Evolutionary conservation across 2,329 filamentous ascomycete genomes (phyloP).

Genomic region (Neonectria coccinea): DNA sequence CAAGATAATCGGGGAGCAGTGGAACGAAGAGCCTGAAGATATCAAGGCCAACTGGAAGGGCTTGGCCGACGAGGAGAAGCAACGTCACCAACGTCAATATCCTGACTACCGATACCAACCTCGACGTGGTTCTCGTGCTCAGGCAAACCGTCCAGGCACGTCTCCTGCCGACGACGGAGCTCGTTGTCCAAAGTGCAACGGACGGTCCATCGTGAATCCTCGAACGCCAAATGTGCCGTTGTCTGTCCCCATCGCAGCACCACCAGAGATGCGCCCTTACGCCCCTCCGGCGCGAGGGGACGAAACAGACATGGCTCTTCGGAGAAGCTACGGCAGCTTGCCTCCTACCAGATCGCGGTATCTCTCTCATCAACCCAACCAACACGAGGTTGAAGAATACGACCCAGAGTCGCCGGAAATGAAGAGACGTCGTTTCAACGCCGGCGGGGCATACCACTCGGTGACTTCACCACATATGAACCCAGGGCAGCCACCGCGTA

Average conservation of each 20-base stretch:
- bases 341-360: slow-evolving; percentile 40
- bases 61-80: slow-evolving; percentile 93
- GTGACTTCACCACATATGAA: slow-evolving; percentile 33
- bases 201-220: slow-evolving; percentile 72
- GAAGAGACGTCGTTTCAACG: slow-evolving; percentile 73
- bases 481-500: slow-evolving; percentile 30
- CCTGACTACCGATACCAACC: slow-evolving; percentile 96
- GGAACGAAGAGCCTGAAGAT: slow-evolving; percentile 80
- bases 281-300: slow-evolving; percentile 36
- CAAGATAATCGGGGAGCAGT: slow-evolving; percentile 95
- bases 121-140: slow-evolving; percentile 65
- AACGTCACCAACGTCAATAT: slow-evolving; percentile 87
- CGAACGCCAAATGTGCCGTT: slow-evolving; percentile 67
- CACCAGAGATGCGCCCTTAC: slow-evolving; percentile 39
- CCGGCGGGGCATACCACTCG: slow-evolving; percentile 50
- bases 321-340: slow-evolving; percentile 45
- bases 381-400: slow-evolving; percentile 52
- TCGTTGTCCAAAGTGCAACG: slow-evolving; percentile 78
- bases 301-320: slow-evolving; percentile 43
- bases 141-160: slow-evolving; percentile 48
- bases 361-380: slow-evolving; percentile 37
- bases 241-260: slow-evolving; percentile 50
- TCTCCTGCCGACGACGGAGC: slow-evolving; percentile 62
- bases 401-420: slow-evolving; percentile 61
- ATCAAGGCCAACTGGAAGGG: slow-evolving; percentile 88